Base-by-base conservation (phyloP, 2,329 filamentous ascomycete species). In the Xylaria sp. region DNA sequence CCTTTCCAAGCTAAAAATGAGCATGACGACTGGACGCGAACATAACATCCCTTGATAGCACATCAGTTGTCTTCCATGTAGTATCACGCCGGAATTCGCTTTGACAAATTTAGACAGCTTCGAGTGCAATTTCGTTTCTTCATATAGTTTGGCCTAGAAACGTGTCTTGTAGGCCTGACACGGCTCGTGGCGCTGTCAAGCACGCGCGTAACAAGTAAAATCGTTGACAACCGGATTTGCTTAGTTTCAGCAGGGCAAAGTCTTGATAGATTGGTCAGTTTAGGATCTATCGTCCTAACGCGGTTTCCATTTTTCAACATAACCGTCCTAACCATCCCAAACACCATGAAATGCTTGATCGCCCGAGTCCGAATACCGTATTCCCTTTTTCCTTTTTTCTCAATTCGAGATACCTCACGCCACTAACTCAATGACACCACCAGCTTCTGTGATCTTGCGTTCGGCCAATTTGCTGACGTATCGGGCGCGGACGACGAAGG, bases 391-490 rank as follows among this genome's bases (percentile, higher is more conserved):
- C 15, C 3, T 51, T 68, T 57, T 63, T 46, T 59, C 7, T 18
- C 13, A 44, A 66, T 57, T 23, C 34, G 28, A 44, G 44, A 63
- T 51, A 52, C 18, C 25, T 71, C 65, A 74, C 25, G 73, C 66
- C 48, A 72, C 72, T 58, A 73, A 59, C 69, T 74, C 72, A 54
- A 73, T 72, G 25, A 73, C 93, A 86, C 95, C 95, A 85, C 96
- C 96, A 80, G 94, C 94, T 85, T 96, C 94, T 83, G 93, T 97
- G 86, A 99, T 98, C 92, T 99, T 99, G 88, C 93, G 89, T 92
- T 99, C 97, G 77, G 96, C 96, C 84, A 98, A 90, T 83, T 93
- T 92, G 89, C 91, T 94, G 85, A 99, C 93, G 88, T 94, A 98
- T 83, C 96, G 89, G 78, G 96, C 96, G 82, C 94, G 94, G 78